Conservation (phyloP, 2,329 filamentous ascomycete species). For the Pseudogymnoascus sp. region DNA sequence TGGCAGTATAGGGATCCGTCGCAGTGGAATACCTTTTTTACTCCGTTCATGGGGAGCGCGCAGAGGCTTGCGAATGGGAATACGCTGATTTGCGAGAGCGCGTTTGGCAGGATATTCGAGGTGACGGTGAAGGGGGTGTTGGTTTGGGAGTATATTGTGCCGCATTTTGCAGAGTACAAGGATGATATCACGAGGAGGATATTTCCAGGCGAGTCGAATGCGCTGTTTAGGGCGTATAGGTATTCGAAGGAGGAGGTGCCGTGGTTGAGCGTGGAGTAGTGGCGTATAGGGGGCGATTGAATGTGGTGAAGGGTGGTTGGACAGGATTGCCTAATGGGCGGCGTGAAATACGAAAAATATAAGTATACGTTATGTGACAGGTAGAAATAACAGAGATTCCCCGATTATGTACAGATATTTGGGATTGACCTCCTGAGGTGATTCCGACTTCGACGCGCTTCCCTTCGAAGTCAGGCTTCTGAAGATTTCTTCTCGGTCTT, state of each 20-base stretch:
- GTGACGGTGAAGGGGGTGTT: conserved; percentile 33
- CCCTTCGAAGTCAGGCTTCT: too few relatives aligned
- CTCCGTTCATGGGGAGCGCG: conserved; percentile 39
- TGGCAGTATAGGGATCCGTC: conserved; percentile 35
- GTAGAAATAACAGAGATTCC: not conserved
- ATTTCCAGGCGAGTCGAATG: conserved; percentile 35
- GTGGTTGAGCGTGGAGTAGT: conserved; percentile 24
- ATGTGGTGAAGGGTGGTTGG: too few relatives aligned
- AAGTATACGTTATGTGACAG: not conserved
- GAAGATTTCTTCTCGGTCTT: too few relatives aligned
- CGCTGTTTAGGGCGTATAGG: conserved; percentile 36
- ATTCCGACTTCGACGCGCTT: not conserved
- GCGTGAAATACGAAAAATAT: conserved; percentile 10
- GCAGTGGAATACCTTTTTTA: conserved; percentile 27
- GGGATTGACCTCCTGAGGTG: not conserved
- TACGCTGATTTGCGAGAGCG: conserved; percentile 35
- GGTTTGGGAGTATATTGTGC: conserved; percentile 37
- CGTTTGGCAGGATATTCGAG: conserved; percentile 36
- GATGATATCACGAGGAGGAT: conserved; percentile 31
- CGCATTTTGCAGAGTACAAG: conserved; percentile 33
- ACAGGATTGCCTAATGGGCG: too few relatives aligned
- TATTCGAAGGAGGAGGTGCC: conserved; percentile 34
- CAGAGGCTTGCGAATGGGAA: conserved; percentile 35
- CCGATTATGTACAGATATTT: not conserved
- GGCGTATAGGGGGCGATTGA: not conserved